Percentiles rank a stretch among this genome's conserved stretches.
These are phyloP conservation scores for Termitomyces sp. DNA, from an alignment of 768 basidiomycete species.

Conservation along the genomic window DNA sequence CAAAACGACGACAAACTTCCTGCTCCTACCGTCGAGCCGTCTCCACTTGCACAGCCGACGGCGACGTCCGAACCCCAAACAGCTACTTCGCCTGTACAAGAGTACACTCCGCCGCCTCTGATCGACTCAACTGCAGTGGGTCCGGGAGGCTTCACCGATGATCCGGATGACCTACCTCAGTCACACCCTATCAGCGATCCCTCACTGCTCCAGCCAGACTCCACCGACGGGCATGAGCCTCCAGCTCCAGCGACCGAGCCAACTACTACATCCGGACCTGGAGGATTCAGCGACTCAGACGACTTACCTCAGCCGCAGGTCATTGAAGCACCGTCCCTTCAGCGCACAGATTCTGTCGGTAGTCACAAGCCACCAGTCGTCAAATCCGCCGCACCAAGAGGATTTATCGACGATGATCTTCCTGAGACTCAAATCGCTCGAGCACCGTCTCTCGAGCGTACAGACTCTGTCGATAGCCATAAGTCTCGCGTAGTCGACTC, in stretches of 20 bases:
- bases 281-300: not conserved
- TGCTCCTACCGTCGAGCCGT: conserved; percentile 32
- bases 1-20: conserved; percentile 42
- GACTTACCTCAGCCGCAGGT: not conserved
- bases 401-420: not conserved
- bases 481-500: not conserved
- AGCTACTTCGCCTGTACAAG: conserved; percentile 19
- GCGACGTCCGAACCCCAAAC: conserved; percentile 10
- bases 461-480: not conserved
- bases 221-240: conserved; percentile 18
- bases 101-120: conserved; percentile 38
- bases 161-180: conserved; percentile 44
- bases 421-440: not conserved
- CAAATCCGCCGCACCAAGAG: not conserved
- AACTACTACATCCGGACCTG: not conserved
- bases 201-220: conserved; percentile 19
- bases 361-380: not conserved
- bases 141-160: conserved; percentile 52
- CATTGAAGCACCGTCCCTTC: conserved; percentile 3
- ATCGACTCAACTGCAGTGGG: conserved; percentile 37
- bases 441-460: not conserved
- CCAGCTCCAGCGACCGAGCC: not conserved
- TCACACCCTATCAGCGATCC: conserved; percentile 30
- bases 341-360: not conserved
- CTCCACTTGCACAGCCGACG: conserved; percentile 38